Evolutionary conservation across 2,329 filamentous ascomycete species (phyloP).

Genomic region (Aspergillus fructus): DNA sequence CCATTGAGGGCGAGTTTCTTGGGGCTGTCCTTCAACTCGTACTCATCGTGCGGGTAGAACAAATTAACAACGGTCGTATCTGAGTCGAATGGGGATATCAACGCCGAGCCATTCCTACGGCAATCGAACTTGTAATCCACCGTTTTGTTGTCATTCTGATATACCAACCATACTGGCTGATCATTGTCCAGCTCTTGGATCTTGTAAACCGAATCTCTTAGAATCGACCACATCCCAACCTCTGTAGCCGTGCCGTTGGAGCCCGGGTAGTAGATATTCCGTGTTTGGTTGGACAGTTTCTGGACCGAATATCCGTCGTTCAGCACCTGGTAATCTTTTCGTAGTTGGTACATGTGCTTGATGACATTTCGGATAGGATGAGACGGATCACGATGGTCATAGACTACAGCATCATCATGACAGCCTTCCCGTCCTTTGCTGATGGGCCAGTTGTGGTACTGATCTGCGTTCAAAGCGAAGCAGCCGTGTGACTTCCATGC

Average conservation of each 20-base stretch:
- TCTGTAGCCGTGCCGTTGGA: slow-evolving; percentile 55
- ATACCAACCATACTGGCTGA: slow-evolving; percentile 47
- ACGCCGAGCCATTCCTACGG: slow-evolving; percentile 45
- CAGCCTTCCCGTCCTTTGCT: slow-evolving; percentile 56
- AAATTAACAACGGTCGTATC: slow-evolving; percentile 61
- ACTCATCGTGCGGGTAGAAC: slow-evolving; percentile 61
- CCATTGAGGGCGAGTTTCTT: slow-evolving; percentile 49
- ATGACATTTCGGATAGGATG: slow-evolving; percentile 61
- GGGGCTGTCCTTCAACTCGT: slow-evolving; percentile 50
- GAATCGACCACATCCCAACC: slow-evolving; percentile 61
- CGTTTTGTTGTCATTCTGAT: slow-evolving; percentile 48
- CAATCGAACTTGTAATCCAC: slow-evolving; percentile 60
- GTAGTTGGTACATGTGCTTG: slow-evolving; percentile 62
- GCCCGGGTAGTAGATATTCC: slow-evolving; percentile 51
- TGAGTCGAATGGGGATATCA: slow-evolving; percentile 57
- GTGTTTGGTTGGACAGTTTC: slow-evolving; percentile 58
- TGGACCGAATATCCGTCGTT: slow-evolving; percentile 60
- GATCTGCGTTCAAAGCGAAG: slow-evolving; percentile 56
- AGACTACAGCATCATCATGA: slow-evolving; percentile 55
- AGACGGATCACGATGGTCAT: slow-evolving; percentile 63
- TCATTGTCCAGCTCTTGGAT: slow-evolving; percentile 55
- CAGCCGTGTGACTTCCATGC: slow-evolving; percentile 68
- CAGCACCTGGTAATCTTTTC: slow-evolving; percentile 56
- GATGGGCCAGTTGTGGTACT: slow-evolving; percentile 60
- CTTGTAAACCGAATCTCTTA: slow-evolving; percentile 51